Conservation (phyloP, 2,329 filamentous ascomycete genomes). For the Colletotrichum cordylinicola region DNA sequence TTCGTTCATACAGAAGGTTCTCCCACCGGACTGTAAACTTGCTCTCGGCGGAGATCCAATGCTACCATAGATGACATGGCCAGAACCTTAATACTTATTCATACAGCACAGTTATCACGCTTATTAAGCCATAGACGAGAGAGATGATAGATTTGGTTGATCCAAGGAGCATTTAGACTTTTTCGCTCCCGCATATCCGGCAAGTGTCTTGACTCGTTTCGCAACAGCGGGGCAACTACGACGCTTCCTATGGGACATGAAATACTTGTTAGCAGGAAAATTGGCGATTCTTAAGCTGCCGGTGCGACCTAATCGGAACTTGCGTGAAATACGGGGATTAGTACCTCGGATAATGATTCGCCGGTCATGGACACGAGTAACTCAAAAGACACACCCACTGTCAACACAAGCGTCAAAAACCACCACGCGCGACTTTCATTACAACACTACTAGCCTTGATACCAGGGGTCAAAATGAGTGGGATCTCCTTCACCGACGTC, state of each 20-base stretch:
- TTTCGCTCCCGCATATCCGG: background rate
- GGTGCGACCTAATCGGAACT: background rate
- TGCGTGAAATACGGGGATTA: background rate
- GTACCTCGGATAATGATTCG: background rate
- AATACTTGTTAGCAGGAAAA: background rate
- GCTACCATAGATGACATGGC: background rate
- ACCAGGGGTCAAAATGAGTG: background rate
- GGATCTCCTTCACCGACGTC: background rate
- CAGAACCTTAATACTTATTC: background rate
- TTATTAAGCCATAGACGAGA: background rate
- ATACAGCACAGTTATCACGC: background rate
- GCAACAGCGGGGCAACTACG: background rate
- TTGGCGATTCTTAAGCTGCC: background rate
- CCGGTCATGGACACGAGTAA: background rate
- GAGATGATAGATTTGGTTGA: background rate
- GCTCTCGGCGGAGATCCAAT: background rate
- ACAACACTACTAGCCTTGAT: background rate
- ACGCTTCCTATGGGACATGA: background rate
- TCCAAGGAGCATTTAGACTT: background rate
- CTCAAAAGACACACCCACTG: background rate
- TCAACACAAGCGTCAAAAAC: background rate
- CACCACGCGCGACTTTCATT: background rate
- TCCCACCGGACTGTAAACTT: background rate
- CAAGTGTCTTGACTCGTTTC: background rate
- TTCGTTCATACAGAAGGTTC: background rate